Evolutionary conservation across 306 rosid genomes (phyloP), one percentile per base, ranked within the genome.

Genomic region (Begonia masoniana): DNA sequence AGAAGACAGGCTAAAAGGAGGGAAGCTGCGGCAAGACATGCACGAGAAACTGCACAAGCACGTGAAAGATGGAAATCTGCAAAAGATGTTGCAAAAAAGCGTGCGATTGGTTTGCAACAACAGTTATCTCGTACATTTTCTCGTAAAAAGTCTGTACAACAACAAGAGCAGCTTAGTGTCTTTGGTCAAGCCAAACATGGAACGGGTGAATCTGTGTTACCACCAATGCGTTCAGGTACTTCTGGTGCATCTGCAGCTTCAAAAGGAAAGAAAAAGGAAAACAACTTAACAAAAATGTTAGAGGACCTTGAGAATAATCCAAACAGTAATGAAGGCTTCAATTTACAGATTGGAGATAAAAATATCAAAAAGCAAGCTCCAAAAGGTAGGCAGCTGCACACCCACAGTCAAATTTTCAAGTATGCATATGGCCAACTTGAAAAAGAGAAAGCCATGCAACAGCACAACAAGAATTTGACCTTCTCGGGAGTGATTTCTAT

Each of bases 371-470:
- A 81, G 67, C 78, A 76, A 12, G 70, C 64, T 51, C 78, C 78
- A 48, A 85, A 74, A 52, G 78, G 78, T 1, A 83, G 74, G 53
- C 50, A 76, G 0, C 46, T 78, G 47, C 80, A 78, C 43, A 85
- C 95, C 48, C 81, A 78, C 23, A 85, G 91, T 63, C 89, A 85
- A 63, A 81, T 85, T 62, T 78, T 85, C 42, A 85, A 83, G 79
- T 85, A 85, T 70, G 95, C 95, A 50, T 85, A 85, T 57, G 91
- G 91, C 14, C 82, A 81, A 55, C 67, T 85, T 54, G 95, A 81
- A 74, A 85, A 81, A 73, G 95, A 85, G 73, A 85, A 85, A 69
- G 94, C 83, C 50, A 81, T 81, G 73, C 82, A 84, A 76, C 82
- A 81, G 62, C 61, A 70, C 61, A 81, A 69, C 74, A 78, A 76